phyloP scores from a whole-genome alignment of 2,329 filamentous ascomycete genomes.

The Neopestalotiopsis rosae region DNA sequence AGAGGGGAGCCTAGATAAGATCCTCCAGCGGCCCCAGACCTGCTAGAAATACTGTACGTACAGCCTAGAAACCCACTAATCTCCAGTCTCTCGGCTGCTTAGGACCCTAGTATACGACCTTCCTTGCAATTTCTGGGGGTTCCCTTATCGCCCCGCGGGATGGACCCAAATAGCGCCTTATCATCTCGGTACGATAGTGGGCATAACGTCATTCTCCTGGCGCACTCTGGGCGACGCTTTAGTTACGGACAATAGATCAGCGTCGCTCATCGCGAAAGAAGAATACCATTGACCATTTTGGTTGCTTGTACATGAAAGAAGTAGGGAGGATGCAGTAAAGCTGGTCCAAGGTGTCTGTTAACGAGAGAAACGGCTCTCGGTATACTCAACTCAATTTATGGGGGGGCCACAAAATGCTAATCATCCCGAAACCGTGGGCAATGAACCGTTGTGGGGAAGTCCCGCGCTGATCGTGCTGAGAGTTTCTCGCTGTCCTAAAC shows the following conservation, averaged over 20 bases:
- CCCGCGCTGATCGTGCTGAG: background rate
- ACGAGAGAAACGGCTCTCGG: background rate
- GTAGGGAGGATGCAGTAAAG: background rate
- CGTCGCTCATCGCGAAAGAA: background rate
- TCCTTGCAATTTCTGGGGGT: background rate
- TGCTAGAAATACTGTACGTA: background rate
- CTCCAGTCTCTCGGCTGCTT: background rate
- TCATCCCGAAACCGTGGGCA: background rate
- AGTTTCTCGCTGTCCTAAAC: background rate
- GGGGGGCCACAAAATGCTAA: background rate
- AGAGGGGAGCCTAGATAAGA: background rate
- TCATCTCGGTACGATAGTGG: background rate
- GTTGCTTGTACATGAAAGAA: background rate
- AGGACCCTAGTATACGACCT: background rate
- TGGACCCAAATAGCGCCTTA: background rate
- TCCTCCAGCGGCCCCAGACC: background rate
- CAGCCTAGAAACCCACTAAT: background rate
- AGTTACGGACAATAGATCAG: background rate
- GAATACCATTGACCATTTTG: background rate
- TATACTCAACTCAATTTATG: background rate
- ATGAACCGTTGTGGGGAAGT: background rate
- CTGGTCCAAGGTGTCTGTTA: background rate
- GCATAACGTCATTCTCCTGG: background rate
- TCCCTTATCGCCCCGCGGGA: background rate
- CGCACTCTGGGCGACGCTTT: background rate